Conservation (phyloP, 345 rosid genomes). For the Jatropha curcas region DNA sequence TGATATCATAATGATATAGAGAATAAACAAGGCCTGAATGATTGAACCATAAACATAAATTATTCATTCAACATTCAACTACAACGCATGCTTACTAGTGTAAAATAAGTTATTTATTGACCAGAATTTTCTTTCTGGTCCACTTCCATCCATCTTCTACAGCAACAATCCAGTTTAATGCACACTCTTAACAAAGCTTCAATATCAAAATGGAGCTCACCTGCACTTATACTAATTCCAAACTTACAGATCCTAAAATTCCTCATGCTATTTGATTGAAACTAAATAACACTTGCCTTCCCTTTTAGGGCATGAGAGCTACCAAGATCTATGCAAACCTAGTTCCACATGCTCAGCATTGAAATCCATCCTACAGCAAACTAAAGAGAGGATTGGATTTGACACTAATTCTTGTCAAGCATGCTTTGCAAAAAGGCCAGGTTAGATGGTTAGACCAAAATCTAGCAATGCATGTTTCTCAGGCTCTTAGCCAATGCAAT, state of each 20-base stretch:
- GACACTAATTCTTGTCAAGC: neutral
- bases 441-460: neutral
- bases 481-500: neutral
- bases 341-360: neutral
- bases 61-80: neutral
- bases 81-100: too few relatives aligned
- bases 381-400: neutral
- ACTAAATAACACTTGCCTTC: neutral
- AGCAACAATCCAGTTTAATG: neutral
- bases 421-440: neutral
- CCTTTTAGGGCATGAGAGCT: neutral
- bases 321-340: neutral
- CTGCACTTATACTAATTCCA: neutral
- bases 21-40: neutral
- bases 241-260: neutral
- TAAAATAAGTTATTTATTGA: neutral
- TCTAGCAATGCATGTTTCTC: neutral
- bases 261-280: neutral
- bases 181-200: neutral
- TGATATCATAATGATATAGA: conserved; percentile 1
- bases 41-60: neutral
- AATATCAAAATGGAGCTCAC: neutral
- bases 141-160: neutral
- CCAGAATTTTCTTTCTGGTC: neutral
- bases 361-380: neutral